Base-by-base conservation (phyloP, 2,329 filamentous ascomycete species). In the Passalora sequoiae region DNA sequence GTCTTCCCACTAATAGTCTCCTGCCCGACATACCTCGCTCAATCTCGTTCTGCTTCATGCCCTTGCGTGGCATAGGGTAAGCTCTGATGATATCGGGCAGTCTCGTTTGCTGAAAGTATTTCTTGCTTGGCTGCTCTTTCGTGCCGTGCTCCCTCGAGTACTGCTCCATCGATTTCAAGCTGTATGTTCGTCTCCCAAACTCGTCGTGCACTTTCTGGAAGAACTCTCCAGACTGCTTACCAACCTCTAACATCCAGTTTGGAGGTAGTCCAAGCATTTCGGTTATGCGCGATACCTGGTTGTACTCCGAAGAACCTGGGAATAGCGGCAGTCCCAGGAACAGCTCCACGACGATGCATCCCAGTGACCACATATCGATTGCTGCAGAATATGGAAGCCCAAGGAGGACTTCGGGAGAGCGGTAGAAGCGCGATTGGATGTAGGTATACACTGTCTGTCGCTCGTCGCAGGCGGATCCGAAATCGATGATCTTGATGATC, bases 401-500 rank as follows among this genome's bases (percentile, higher is more conserved):
- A n/a, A 98, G 73, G 27, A 98, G 69, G 9, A 98, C 92, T 65
- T 98, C 92, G 1, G 92, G 92, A 0, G 92, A 98, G 52, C 92
- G 83, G 69, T 98, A 98, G 69, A 98, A 98, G 57, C 92, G 79
- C 7, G 92, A 98, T 66, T 98, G 92, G 49, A 98, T 98, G 65
- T 98, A 98, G 4, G 92, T 98, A 66, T 98, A 98, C 20, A 98
- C 92, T 0, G 92, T 98, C 66, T 98, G 92, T 38, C 92, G 83
- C 69, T 98, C 92, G 65, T 98, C 92, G 66, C 92, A 98, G 10
- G 92, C 92, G 27, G 92, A 98, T 31, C 92, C 92, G 63, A 98
- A 98, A 74, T 98, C 92, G 65, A 98, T 98, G 60, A 98, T 96
- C 68, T 98, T 98, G 76, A 98, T 98, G 56, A 98, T 97, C 3